Base-by-base conservation (phyloP, 2,329 filamentous ascomycete genomes). In the Phoma sp. region DNA sequence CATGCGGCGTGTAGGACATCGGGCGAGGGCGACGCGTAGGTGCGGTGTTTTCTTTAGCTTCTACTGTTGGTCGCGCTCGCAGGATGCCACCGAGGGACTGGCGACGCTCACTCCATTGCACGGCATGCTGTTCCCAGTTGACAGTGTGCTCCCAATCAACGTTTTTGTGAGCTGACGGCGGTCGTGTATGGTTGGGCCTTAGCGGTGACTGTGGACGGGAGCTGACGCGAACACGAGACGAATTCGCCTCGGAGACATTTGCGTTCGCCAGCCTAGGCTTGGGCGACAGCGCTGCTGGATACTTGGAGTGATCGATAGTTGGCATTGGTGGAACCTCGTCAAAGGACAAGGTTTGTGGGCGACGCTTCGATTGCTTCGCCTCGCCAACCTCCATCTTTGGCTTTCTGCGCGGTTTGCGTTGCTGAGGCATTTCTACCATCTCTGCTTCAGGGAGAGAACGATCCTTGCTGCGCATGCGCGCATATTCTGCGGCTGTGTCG, bases 391-490 rank as follows among this genome's bases (percentile, higher is more conserved):
- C 66, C 17, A 58, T 55, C 40, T 66, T 67, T 35, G 62, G 33
- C 45, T 64, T 69, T 38, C 74, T 66, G 47, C 64, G 68, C 57
- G 71, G 73, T 47, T 55, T 65, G 2, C 67, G 68, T 21, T 68
- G 63, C 31, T 63, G 64, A 43, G 57, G 62, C 33, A 62, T 64
- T 46, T 58, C 59, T 21, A 58, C 41, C 55, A 64, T 60, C 36
- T 61, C 57, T 29, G 56, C 62, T 19, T 64, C 62, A 4, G 47
- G 46, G 31, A 57, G 31, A 12, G 64, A 63, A 25, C 69, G 69
- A 46, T 76, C 73, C 38, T 67, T 74, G 53, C 74, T 77, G 15
- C 69, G 68, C 43, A 69, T 61, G 38, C 73, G 69, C 37, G 74
- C 74, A 50, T 74, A 67, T 32, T 73, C 69, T 9, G 69, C 66